Percentiles rank a stretch among this genome's conserved stretches.
Evolutionary conservation across 495 filamentous ascomycete species (phyloP).

Genomic region (Chlorociboria aeruginascens): DNA sequence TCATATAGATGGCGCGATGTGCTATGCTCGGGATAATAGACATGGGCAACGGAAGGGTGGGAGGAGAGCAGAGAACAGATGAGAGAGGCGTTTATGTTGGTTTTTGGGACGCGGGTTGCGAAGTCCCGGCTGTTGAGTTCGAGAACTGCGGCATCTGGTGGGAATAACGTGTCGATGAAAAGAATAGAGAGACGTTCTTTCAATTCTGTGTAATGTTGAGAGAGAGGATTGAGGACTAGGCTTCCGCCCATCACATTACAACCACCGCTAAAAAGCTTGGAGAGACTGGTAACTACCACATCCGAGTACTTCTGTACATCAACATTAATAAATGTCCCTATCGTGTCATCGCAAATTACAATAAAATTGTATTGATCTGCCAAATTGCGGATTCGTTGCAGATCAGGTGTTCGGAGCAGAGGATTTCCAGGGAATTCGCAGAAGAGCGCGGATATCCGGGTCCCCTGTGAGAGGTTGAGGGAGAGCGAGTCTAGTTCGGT

Average conservation of each 20-base stretch:
- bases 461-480: no score
- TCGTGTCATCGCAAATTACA: conserved; percentile 25
- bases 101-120: conserved; percentile 23
- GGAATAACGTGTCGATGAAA: conserved; percentile 30
- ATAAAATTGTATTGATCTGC: conserved; percentile 21
- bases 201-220: conserved; percentile 19
- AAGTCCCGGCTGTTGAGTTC: conserved; percentile 30
- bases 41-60: not conserved
- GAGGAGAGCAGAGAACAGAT: not conserved
- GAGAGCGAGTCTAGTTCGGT: conserved; percentile 52
- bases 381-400: conserved; percentile 18
- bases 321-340: conserved; percentile 25
- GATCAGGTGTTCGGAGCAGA: conserved; percentile 17
- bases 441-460: conserved; percentile 12
- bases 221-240: conserved; percentile 29
- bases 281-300: conserved; percentile 33
- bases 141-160: conserved; percentile 28
- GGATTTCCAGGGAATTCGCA: conserved; percentile 26
- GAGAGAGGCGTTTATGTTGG: conserved; percentile 30
- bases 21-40: conserved; percentile 29
- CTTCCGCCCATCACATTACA: conserved; percentile 40
- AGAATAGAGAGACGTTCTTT: conserved; percentile 16
- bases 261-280: conserved; percentile 38
- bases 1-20: conserved; percentile 23
- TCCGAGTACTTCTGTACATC: conserved; percentile 29